Evolutionary conservation across 495 filamentous ascomycete species (phyloP), one percentile per base, ranked within the genome.

Genomic region (Ascobolus immersus): DNA sequence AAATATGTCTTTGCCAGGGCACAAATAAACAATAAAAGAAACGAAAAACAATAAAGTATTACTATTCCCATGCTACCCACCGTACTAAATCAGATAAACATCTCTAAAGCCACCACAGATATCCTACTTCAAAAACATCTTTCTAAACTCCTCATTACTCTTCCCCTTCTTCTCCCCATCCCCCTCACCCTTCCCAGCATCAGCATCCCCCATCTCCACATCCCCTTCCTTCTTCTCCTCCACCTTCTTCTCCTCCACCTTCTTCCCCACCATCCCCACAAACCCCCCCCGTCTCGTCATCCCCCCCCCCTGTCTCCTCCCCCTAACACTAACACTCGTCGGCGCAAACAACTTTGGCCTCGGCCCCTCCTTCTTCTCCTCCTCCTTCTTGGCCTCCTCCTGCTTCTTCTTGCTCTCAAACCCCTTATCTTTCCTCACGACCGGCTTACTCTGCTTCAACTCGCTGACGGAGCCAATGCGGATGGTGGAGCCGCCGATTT

Each of bases 91-190:
- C n/a, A n/a, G n/a, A n/a, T n/a, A n/a, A n/a, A n/a, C n/a, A n/a
- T n/a, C n/a, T n/a, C n/a, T n/a, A n/a, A n/a, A n/a, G n/a, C n/a
- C n/a, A n/a, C n/a, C n/a, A n/a, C n/a, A n/a, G n/a, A n/a, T n/a
- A n/a, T n/a, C n/a, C 34, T 36, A 36, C 13, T 32, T 40, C 39
- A 69, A 35, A 44, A 84, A 69, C 69, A 91, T 66, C 23, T 64
- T 67, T 45, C 71, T 77, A 54, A 91, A 91, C 55, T 90, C 80
- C 32, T 72, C 73, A 56, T 93, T 91, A 48, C 64, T 81, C 63
- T 81, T 84, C 36, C 51, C 59, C 33, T 47, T 51, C 35, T 50
- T 51, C 14, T 28, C 42, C 7, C 38, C 32, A 5, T 44, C 52
- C 14, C 37, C 40, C 33, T 44, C 47, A 4, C 32, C 44, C 25